Conservation (phyloP, 164 flowering plant genomes). For the Berberis vulgaris region DNA sequence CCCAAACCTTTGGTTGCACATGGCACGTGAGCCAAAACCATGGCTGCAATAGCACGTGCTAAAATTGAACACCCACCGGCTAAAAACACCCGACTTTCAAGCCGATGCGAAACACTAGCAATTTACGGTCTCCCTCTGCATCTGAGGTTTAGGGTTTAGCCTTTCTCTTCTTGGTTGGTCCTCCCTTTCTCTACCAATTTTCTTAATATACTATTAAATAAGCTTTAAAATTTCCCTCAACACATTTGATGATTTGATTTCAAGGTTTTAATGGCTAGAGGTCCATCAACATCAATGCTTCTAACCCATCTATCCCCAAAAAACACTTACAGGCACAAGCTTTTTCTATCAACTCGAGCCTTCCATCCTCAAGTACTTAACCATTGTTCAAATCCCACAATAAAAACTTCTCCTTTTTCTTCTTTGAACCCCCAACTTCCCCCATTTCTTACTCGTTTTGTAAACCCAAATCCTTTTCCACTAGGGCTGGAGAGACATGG, state of each 20-base stretch:
- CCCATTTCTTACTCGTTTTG: conserved; percentile 11
- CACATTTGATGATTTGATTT: not conserved
- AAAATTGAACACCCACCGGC: not conserved
- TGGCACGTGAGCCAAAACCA: no score
- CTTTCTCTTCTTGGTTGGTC: not conserved
- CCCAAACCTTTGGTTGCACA: no score
- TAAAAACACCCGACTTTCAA: not conserved
- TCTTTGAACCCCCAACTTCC: conserved; percentile 12
- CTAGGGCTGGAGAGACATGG: not conserved
- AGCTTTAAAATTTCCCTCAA: not conserved
- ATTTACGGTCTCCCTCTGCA: not conserved
- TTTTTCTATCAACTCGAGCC: conserved; percentile 10
- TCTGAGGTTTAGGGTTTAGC: not conserved
- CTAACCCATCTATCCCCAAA: conserved; percentile 24
- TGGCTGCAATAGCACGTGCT: no score
- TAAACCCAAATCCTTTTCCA: not conserved
- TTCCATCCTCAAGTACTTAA: conserved; percentile 12
- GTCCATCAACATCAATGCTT: conserved; percentile 26
- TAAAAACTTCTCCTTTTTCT: not conserved
- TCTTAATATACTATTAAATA: no score
- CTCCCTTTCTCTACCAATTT: no score
- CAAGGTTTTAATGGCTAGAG: conserved; percentile 36
- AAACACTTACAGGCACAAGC: conserved; percentile 14
- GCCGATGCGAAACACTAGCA: not conserved
- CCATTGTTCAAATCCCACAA: conserved; percentile 4